Evolutionary conservation across 192 early-diverging fungal genomes (phyloP), one percentile per base, ranked within the genome.

Genomic region (Backusella psychrophila): DNA sequence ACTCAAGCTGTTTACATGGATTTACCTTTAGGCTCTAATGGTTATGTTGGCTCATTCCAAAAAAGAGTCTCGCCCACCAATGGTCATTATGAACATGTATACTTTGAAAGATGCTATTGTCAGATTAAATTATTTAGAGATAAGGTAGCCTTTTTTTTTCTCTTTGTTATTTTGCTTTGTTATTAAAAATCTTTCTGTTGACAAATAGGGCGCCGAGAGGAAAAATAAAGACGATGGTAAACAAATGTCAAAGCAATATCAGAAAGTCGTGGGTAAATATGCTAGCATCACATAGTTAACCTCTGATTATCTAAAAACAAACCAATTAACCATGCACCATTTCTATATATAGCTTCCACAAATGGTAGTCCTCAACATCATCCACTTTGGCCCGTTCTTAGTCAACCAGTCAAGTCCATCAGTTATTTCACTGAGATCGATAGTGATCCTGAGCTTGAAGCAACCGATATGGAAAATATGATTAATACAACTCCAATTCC

Each of bases 221-320:
- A 93, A 94, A 76, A 88, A 91, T 66, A 94, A 94, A 75, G 93
- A 94, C 67, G 93, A 94, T 72, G 82, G 84, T 59, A 89, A 89
- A 76, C 91, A 94, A 74, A 78, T 92, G 9, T 88, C 88, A 46
- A 91, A 90, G 76, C 78, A 86, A 78, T 86, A 84, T 80, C 89
- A 90, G n/a, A 90, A 92, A 77, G 83, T 89, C 67, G 67, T 80
- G 38, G 86, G 86, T 85, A 83, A 56, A 35, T 34, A 77, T 63
- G 11, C 26, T 63, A 14, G 38, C 39, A 66, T 69, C 15, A 44
- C 42, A 44, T 44, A 44, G 68, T 29, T 74, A 73, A 77, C 34
- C 19, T 35, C 26, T 26, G 12, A 12, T 63, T 31, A 63, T 63
- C 23, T 49, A 17, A 49, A 49, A 49, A 7, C 19, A 49, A 49